Evolutionary conservation across 305 asterid genomes (phyloP), one percentile per base, ranked within the genome.

Genomic region (Striga hermonthica): DNA sequence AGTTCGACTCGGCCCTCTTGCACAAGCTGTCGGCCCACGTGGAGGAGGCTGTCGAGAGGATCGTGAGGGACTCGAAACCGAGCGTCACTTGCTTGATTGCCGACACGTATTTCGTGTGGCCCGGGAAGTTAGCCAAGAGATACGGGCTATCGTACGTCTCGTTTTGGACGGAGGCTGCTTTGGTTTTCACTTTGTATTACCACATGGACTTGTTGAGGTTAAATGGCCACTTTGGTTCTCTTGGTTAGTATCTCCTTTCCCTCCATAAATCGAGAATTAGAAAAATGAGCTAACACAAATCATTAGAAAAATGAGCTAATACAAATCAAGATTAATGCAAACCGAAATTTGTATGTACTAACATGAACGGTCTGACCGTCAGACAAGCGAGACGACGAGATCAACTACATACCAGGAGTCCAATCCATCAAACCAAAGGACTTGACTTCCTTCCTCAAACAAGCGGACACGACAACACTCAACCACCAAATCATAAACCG

Each of bases 331-430:
- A 22, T 22, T 22, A 22, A 22, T 22, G 31, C 31, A 22, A 22
- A 22, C 31, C 31, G 31, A 22, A 22, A 22, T 22, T 22, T 22
- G 31, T 22, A 22, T 22, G 31, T 22, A 22, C 31, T 22, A 22
- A 22, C 31, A 22, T 22, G 31, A 22, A 22, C 2, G 31, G 31
- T 22, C 1, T 22, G 31, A 22, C 31, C 31, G 2, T 22, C 31
- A 22, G 31, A 22, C 31, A 22, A 22, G 31, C 31, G 31, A 28
- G 66, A 8, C 1, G 71, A 36, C 2, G 13, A 9, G 4, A 10
- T 72, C 36, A 34, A 64, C 34, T 76, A 76, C 40, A 69, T 82
- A 54, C 86, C 84, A 1, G 82, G 84, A 1, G 69, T 82, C 37
- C 4, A 54, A 22, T 28, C 75, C 6, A 76, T 82, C 9, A 59